Base-by-base conservation (phyloP, 768 basidiomycete genomes). In the Rhodotorula diobovata region DNA sequence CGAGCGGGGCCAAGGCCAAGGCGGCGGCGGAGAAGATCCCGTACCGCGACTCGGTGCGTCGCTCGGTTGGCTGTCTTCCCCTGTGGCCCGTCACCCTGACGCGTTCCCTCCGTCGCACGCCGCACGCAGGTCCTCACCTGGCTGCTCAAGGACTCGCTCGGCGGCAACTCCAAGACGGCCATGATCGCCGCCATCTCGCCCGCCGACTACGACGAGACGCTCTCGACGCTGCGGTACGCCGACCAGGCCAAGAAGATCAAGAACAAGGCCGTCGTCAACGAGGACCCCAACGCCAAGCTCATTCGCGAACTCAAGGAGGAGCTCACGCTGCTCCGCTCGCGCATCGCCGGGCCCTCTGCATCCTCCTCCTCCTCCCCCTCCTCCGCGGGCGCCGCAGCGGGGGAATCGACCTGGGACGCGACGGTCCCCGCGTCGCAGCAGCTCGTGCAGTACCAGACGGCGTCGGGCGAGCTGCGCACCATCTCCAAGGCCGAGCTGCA, bases 171-270 rank as follows among this genome's bases (percentile, higher is more conserved):
- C 45, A 95, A 96, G 83, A 99, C 95, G 9, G 93, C 95, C 10
- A 98, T 99, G 96, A 97, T 99, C 75, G 96, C 96, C 61, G 96
- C 96, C 50, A 98, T 99, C 72, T 88, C 93, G 56, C 94, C 93
- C n/a, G 94, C 93, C 57, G 93, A 97, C 82, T 97, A 97, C 78
- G 95, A 98, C 75, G 95, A 98, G 81, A 97, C 95, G 25, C 83
- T 98, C 71, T 92, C 92, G 81, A 98, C 95, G 4, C 83, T 99
- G 68, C 90, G 96, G 11, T 98, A 99, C 81, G 96, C 96, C 32
- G 46, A 46, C 56, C 56, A 57, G 30, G 58, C 61, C 35, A 39
- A 35, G 56, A 66, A 57, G 88, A 99, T 99, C 82, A 97, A 94
- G 88, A 99, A 97, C 82, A 95, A 97, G 83, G 95, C 96, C 25